Evolutionary conservation across 2,329 filamentous ascomycete species (phyloP).

Genomic region (Aspergillus fijiensis): DNA sequence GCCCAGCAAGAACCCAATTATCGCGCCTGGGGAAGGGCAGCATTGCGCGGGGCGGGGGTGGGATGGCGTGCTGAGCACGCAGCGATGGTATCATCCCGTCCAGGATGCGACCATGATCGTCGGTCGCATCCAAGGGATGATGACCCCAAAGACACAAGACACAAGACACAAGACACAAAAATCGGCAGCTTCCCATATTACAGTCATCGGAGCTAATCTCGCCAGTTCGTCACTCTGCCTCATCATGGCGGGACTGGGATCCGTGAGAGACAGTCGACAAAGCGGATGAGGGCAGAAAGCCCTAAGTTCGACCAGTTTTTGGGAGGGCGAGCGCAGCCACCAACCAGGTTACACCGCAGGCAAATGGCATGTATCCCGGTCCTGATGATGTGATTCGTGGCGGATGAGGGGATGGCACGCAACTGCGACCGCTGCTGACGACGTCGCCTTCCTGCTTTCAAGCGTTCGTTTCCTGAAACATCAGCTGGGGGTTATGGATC

Average conservation of each 20-base stretch:
- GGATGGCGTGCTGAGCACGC: conserved; percentile 31
- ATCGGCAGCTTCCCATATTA: neutral
- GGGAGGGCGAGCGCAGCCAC: neutral
- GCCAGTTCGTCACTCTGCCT: neutral
- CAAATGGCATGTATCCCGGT: neutral
- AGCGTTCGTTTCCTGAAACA: too few relatives aligned
- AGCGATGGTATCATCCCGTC: conserved; percentile 4
- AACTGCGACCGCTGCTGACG: neutral
- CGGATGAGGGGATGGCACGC: neutral
- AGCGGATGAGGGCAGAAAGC: neutral
- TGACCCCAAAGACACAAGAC: neutral
- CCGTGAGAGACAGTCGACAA: neutral
- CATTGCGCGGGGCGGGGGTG: conserved; percentile 35
- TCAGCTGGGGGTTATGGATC: too few relatives aligned
- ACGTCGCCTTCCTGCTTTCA: neutral
- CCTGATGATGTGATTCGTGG: conserved; percentile 13
- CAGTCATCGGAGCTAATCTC: neutral
- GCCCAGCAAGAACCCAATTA: neutral
- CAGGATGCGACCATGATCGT: neutral
- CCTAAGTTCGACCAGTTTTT: neutral
- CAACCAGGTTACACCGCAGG: neutral
- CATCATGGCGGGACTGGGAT: neutral
- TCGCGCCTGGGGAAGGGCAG: neutral
- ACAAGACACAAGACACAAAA: neutral
- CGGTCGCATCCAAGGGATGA: neutral